Conservation (phyloP, 2,329 filamentous ascomycete species). For the Curvularia sp. region DNA sequence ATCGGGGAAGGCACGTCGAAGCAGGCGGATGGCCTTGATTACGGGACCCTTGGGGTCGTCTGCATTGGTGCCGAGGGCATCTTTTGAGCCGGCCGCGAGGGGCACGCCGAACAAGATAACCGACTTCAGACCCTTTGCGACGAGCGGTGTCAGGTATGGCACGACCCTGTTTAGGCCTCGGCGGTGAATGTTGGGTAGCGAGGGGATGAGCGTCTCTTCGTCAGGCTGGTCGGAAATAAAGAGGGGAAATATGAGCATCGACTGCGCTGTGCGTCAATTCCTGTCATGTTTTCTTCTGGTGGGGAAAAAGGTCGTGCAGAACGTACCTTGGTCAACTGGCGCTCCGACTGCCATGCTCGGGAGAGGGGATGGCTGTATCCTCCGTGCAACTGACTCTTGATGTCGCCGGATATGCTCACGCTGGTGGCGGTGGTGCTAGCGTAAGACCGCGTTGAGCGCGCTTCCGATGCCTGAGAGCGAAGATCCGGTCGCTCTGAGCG, state of each 20-base stretch:
- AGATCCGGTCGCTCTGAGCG: constrained; percentile 47
- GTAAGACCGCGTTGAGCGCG: constrained; percentile 57
- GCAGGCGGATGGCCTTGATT: constrained; percentile 81
- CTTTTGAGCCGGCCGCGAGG: constrained; percentile 77
- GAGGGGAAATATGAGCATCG: constrained; percentile 97
- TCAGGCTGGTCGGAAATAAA: constrained; percentile 95
- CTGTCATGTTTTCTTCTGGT: constrained; percentile 1
- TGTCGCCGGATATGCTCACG: constrained; percentile 60
- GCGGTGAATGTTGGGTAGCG: constrained; percentile 87
- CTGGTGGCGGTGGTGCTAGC: constrained; percentile 61
- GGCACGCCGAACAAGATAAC: constrained; percentile 98
- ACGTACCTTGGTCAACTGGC: constrained; percentile 59
- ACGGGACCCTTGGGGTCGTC: constrained; percentile 94
- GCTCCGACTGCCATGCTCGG: constrained; percentile 60
- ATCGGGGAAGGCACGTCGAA: constrained; percentile 84
- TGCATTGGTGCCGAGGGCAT: constrained; percentile 87
- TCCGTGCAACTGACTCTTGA: constrained; percentile 60
- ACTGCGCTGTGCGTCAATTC: constrained; percentile 60
- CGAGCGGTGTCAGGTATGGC: constrained; percentile 82
- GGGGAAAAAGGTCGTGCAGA: constrained; percentile 6
- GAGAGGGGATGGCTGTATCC: constrained; percentile 61
- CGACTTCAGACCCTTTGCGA: constrained; percentile 87
- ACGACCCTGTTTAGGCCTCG: constrained; percentile 86
- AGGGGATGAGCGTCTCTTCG: constrained; percentile 88
- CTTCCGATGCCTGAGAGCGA: constrained; percentile 56